Percentiles rank a stretch among this genome's conserved stretches.
Conservation (phyloP, 2,329 filamentous ascomycete genomes). For the Tetracladium maxilliforme region DNA sequence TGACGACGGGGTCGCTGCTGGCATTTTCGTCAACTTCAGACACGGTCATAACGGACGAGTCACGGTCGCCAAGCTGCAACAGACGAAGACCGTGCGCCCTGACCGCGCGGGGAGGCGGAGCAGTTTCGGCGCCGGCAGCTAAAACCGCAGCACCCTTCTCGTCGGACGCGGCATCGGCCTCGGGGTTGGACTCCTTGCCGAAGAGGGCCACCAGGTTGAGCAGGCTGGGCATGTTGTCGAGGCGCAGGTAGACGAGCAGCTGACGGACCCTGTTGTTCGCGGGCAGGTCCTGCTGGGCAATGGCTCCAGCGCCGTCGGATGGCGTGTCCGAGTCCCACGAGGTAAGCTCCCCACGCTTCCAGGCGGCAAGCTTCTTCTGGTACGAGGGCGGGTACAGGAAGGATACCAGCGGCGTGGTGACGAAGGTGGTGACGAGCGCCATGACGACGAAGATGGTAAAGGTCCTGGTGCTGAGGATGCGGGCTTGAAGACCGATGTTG, state of each 20-base stretch:
- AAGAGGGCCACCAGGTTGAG: slow-evolving; percentile 74
- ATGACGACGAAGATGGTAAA: slow-evolving; percentile 95
- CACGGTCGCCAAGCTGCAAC: slow-evolving; percentile 77
- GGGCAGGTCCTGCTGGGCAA: too few species aligned
- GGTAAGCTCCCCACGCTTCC: slow-evolving; percentile 78
- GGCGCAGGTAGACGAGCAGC: slow-evolving; percentile 66
- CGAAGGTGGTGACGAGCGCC: slow-evolving; percentile 75
- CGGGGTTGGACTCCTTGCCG: slow-evolving; percentile 29
- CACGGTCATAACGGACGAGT: slow-evolving; percentile 90
- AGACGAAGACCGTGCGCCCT: slow-evolving; percentile 70
- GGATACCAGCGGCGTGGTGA: slow-evolving; percentile 64
- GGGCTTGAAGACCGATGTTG: slow-evolving; percentile 73
- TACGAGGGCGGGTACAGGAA: slow-evolving; percentile 67
- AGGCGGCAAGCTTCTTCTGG: slow-evolving; percentile 56
- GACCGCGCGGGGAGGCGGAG: slow-evolving; percentile 9
- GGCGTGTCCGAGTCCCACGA: slow-evolving; percentile 46
- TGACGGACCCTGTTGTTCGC: slow-evolving; percentile 35
- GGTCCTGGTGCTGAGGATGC: slow-evolving; percentile 64
- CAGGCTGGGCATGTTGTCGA: slow-evolving; percentile 71
- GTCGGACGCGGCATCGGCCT: slow-evolving; percentile 8
- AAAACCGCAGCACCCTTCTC: slow-evolving; percentile 12
- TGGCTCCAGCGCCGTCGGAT: too few species aligned
- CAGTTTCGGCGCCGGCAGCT: slow-evolving; percentile 6
- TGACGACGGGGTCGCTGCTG: slow-evolving; percentile 69
- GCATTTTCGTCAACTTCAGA: slow-evolving; percentile 65